phyloP scores from a whole-genome alignment of 306 rosid genomes.

The Inga leiocalycina region DNA sequence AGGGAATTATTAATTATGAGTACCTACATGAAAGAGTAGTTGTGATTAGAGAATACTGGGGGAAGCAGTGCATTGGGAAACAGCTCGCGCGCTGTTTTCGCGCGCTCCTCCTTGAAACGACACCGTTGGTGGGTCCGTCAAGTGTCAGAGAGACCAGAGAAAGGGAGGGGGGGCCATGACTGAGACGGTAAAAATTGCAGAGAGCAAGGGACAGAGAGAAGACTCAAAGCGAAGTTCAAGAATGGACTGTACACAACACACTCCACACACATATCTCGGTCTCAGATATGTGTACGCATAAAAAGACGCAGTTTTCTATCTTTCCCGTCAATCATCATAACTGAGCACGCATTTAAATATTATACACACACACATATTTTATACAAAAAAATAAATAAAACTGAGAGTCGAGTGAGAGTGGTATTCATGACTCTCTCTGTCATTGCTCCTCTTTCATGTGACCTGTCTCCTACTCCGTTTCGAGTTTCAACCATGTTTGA shows the following conservation, averaged over 20 bases:
- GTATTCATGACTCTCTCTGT: neutral
- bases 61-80: slow-evolving; percentile 50
- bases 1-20: neutral
- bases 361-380: no score
- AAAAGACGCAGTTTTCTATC: slow-evolving; percentile 9
- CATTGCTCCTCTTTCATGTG: neutral
- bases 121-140: slow-evolving; percentile 40
- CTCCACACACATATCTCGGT: neutral
- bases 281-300: neutral
- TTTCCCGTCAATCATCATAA: neutral
- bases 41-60: neutral
- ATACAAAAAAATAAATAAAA: neutral
- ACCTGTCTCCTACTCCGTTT: neutral
- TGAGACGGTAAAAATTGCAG: slow-evolving; percentile 26
- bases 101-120: slow-evolving; percentile 44
- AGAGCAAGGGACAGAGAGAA: slow-evolving; percentile 18
- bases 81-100: slow-evolving; percentile 60
- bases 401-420: neutral
- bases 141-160: neutral
- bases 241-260: neutral
- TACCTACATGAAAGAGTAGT: neutral
- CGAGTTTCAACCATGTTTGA: slow-evolving; percentile 3
- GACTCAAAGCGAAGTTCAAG: slow-evolving; percentile 29
- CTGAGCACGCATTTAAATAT: neutral
- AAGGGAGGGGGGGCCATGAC: neutral